Evolutionary conservation across 2,329 filamentous ascomycete genomes (phyloP), one percentile per base, ranked within the genome.

Genomic region (Penicillium occitanis): DNA sequence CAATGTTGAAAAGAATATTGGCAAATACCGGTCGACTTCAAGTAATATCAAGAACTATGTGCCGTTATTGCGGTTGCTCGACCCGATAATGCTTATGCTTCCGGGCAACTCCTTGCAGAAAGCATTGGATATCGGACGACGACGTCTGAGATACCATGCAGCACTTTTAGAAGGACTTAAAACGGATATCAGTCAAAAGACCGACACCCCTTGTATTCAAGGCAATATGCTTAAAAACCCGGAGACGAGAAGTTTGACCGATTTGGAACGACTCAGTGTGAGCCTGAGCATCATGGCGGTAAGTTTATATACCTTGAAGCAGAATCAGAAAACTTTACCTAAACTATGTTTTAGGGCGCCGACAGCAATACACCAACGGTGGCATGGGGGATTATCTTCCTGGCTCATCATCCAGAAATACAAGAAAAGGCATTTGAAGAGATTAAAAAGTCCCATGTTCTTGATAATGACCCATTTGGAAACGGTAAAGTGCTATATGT

Each of bases 31-130:
- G 17, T 65, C 62, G n/a, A 69, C 67, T 35, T 63, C 67, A 8
- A 64, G 63, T 22, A 68, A 69, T 46, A 44, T 67, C 25, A 59
- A 51, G 2, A 66, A 70, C 61, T 70, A 70, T 30, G 65, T 70
- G 37, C 68, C 68, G 2, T 42, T 70, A 8, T 53, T 69, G 19
- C 67, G 68, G 11, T 13, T 67, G 7, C 30, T 67, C 7, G 66
- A 67, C 13, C 63, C 66, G 4, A 17, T 67, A 8, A 30, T 67
- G 42, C 28, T 42, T 8, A n/a, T 33, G n/a, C 57, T 67, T 17
- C 55, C 66, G 5, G 50, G 57, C 6, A 69, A 69, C 46, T 63
- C 58, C 7, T 28, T 58, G 19, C 65, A 63, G 35, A 65, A 61
- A 19, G 63, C 63, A 13, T 25, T 61, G 22, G 63, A 65, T 25